Evolutionary conservation across 2,329 filamentous ascomycete species (phyloP), one percentile per base, ranked within the genome.

Genomic region (Geosmithia putterillii): DNA sequence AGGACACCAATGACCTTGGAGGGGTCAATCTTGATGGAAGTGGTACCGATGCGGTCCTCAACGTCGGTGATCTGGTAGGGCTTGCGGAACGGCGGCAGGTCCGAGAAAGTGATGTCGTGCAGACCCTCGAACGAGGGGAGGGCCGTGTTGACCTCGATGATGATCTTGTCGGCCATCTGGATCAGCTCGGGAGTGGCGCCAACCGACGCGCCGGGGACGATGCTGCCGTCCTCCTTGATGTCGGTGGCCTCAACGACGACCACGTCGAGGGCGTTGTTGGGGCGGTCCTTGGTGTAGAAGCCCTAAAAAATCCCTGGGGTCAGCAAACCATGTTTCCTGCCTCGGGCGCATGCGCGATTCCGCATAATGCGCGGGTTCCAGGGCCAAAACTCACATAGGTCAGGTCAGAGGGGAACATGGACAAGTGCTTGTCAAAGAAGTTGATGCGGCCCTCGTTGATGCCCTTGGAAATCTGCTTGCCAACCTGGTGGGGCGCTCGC

Each of bases 401-500:
- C 50, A 94, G 69, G 58, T 94, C 87, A 35, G 81, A 74, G 4
- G 87, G 87, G 60, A 94, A 94, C 87, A 94, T 94, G 63, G 82
- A 88, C 57, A 94, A 62, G 67, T 94, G 87, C 69, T 94, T 94
- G 62, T 94, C 87, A 59, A 94, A 94, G 65, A 94, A 94, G 49
- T 90, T 80, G 65, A 94, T 94, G 51, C 82, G 74, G 38, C 87
- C 87, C 53, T 82, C 79, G 62, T 94, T 94, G 66, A 94, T 94
- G 9, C 87, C 87, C 69, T 86, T 90, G 47, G 87, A 78, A 51
- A 94, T 94, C 46, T 84, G 75, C 69, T 94, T 94, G 57, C 87
- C 87, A 47, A 94, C 87, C 60, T 94, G 87, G 65, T 94, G 87
- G 44, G 87, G 87, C 52, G 78, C 76, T 45, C 87, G 76, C 45